Base-by-base conservation (phyloP, 148 eudicot species). In the Simmondsia chinensis region DNA sequence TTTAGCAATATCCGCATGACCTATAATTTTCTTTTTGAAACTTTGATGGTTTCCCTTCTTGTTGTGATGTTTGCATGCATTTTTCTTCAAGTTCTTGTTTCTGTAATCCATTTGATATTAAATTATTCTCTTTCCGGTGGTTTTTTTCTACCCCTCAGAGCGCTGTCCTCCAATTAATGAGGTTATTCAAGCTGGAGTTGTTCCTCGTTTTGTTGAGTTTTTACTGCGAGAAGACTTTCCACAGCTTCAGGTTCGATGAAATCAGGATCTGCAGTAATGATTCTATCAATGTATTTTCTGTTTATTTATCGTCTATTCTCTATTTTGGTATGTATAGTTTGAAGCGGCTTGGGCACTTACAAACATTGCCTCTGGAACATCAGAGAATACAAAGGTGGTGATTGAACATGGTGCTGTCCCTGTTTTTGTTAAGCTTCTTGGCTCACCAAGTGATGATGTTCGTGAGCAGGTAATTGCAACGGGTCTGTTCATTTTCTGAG, bases 341-440 rank as follows among this genome's bases (percentile, higher is more conserved):
- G 74, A 69, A 48, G 74, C 74, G 8, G 74, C 74, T 54, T 69
- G 74, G 69, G 65, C 74, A 6, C 65, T 69, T 4, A 69, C 74
- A 6, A 69, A 69, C 34, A 59, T 69, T 58, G 74, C 74, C 26
- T 63, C 74, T 6, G 74, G 74, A n/a, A 69, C 74, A 34, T 69
- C 74, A 34, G 74, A 69, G 38, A 49, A 69, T 49, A 69, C 74
- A 16, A 63, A 58, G 33, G 69, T 47, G 26, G 69, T 69, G 20
- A 69, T 63, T 42, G 69, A 69, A 36, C 69, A 69, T 48, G 74
- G 69, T 21, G 74, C 69, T 46, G 57, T 69, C 12, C 73, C 69
- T 5, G 52, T 62, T 12, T 69, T 69, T 48, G 74, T 69, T 23
- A 63, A 48, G 56, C 69, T 69, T 40, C 65, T 69, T 51, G 56